Evolutionary conservation across 345 rosid species (phyloP).

Genomic region (Bruguiera parviflora): DNA sequence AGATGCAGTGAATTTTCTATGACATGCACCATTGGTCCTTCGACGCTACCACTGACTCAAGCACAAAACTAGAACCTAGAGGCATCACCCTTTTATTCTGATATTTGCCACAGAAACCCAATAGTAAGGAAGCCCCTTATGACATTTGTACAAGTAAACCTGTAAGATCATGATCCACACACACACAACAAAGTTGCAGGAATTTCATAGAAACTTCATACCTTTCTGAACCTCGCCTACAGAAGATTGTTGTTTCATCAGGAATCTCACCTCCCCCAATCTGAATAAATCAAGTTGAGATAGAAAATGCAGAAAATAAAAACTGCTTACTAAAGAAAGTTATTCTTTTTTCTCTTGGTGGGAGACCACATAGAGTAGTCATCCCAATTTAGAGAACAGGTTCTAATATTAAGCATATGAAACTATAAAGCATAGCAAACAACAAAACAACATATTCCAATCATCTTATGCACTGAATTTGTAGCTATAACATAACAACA

Average conservation of each 20-base stretch:
- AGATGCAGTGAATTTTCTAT: background rate
- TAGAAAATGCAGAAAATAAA: constrained; percentile 8
- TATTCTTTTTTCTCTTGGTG: constrained; percentile 5
- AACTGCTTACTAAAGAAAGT: constrained; percentile 4
- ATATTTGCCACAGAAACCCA: constrained; percentile 2
- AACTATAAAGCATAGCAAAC: no score
- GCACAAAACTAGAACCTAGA: background rate
- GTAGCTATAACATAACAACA: no score
- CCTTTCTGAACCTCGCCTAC: constrained; percentile 98
- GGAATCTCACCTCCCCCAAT: constrained; percentile 87
- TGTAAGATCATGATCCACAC: constrained; percentile 8
- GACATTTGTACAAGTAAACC: constrained; percentile 3
- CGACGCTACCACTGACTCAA: background rate
- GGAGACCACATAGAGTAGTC: background rate
- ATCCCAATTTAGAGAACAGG: background rate
- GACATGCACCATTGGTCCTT: no score
- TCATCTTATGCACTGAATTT: no score
- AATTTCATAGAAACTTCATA: constrained; percentile 24
- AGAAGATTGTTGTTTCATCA: constrained; percentile 77
- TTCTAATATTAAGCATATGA: background rate
- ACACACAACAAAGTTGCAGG: no score
- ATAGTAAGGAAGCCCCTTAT: constrained; percentile 10
- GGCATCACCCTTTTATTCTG: background rate
- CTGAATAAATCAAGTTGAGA: constrained; percentile 44
- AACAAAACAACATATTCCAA: no score